Percentiles rank a stretch among this genome's conserved stretches.
Conservation (phyloP, 2,329 filamentous ascomycete genomes). For the Fusarium haematococcum region DNA sequence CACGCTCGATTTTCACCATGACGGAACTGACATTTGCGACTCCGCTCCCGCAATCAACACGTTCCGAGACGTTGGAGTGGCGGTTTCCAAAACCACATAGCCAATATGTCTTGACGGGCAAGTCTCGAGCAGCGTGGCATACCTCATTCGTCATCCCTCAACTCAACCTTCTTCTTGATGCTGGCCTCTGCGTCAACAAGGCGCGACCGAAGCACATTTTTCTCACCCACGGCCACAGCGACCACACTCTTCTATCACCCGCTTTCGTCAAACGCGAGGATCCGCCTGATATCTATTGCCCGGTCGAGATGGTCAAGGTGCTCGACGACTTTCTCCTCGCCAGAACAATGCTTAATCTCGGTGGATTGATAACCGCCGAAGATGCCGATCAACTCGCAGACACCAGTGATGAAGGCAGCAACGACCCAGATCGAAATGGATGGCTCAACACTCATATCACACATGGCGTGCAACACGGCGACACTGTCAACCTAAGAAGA, state of each 20-base stretch:
- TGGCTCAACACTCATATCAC: conserved; percentile 55
- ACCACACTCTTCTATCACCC: conserved; percentile 58
- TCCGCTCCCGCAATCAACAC: conserved; percentile 56
- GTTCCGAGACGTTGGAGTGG: conserved; percentile 60
- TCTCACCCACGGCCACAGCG: conserved; percentile 62
- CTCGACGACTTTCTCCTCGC: conserved; percentile 56
- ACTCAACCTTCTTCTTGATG: conserved; percentile 62
- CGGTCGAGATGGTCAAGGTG: conserved; percentile 52
- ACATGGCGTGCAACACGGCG: conserved; percentile 51
- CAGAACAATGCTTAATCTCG: conserved; percentile 56
- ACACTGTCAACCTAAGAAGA: conserved; percentile 51
- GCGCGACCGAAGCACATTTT: conserved; percentile 62
- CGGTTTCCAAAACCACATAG: conserved; percentile 57
- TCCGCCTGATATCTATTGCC: conserved; percentile 60
- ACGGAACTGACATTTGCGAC: conserved; percentile 52
- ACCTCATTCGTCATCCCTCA: conserved; percentile 64
- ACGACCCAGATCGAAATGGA: conserved; percentile 19
- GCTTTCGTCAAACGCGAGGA: conserved; percentile 58
- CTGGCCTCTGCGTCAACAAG: conserved; percentile 60
- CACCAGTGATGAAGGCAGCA: conserved; percentile 13
- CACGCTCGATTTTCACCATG: background rate
- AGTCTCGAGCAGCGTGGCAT: conserved; percentile 63
- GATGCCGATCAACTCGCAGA: conserved; percentile 33
- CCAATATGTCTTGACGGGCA: conserved; percentile 58
- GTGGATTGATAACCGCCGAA: conserved; percentile 50